Percentiles rank a stretch among this genome's conserved stretches.
Evolutionary conservation across 1,284 basidiomycete genomes (phyloP).

Genomic region (Tetrapyrgos nigripes): DNA sequence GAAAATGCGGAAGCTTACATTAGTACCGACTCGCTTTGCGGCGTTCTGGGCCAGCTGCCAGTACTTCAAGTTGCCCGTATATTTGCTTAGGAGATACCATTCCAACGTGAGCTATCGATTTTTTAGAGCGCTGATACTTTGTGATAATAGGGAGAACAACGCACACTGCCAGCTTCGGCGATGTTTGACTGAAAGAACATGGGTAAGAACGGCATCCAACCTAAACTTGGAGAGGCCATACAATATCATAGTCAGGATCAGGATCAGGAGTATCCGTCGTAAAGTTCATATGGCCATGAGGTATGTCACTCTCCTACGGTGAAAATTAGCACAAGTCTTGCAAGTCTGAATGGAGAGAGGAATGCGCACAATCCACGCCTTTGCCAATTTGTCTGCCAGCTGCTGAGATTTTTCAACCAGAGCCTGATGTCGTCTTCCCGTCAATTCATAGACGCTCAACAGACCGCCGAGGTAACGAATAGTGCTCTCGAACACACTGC

Average conservation of each 20-base stretch:
- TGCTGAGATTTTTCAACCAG: constrained; percentile 72
- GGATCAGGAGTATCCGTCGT: constrained; percentile 46
- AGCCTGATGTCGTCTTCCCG: constrained; percentile 55
- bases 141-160: constrained; percentile 22
- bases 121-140: background rate
- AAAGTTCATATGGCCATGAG: constrained; percentile 61
- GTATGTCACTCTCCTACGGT: constrained; percentile 54
- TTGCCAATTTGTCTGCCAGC: constrained; percentile 71
- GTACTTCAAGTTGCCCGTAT: background rate
- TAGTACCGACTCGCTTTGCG: constrained; percentile 46
- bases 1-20: too few relatives aligned
- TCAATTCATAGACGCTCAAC: constrained; percentile 86
- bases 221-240: constrained; percentile 35
- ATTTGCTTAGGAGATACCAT: constrained; percentile 38
- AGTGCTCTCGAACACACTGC: constrained; percentile 85
- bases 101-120: constrained; percentile 43
- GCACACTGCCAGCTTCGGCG: constrained; percentile 71
- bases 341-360: background rate
- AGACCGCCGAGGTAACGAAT: constrained; percentile 81
- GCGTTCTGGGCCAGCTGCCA: constrained; percentile 26
- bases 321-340: background rate
- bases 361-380: background rate
- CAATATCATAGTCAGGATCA: too few relatives aligned
- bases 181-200: constrained; percentile 55
- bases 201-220: too few relatives aligned